A percentile compares a stretch with the other conserved stretches of the same genome.
Evolutionary conservation across 768 basidiomycete species (phyloP).

Genomic region (Pleurotus sapidus): DNA sequence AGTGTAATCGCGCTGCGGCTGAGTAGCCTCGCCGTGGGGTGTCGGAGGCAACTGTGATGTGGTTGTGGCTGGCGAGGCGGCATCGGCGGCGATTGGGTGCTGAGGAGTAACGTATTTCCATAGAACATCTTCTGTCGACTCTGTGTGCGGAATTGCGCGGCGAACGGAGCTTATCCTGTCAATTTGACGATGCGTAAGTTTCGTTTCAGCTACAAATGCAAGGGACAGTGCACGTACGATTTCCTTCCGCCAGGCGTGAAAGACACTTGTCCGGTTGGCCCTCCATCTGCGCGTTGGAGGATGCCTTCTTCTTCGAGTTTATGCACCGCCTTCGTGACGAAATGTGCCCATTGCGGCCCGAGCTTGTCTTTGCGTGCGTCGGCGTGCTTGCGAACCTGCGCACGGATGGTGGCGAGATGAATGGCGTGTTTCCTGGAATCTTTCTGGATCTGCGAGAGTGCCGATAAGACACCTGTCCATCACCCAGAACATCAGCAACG

Average conservation of each 20-base stretch:
- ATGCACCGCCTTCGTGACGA: constrained; percentile 42
- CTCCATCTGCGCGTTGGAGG: constrained; percentile 26
- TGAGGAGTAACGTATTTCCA: constrained; percentile 35
- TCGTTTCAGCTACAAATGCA: background rate
- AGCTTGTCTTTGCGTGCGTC: constrained; percentile 39
- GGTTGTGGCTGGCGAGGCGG: background rate
- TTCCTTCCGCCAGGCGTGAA: constrained; percentile 44
- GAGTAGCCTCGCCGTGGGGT: too few relatives aligned
- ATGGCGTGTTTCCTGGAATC: constrained; percentile 40
- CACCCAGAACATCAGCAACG: background rate
- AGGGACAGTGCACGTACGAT: constrained; percentile 28
- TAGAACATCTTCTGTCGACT: constrained; percentile 28
- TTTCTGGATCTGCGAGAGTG: constrained; percentile 40
- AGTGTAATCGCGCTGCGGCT: too few relatives aligned
- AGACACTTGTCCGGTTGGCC: constrained; percentile 26
- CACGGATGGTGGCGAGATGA: constrained; percentile 42
- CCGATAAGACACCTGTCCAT: constrained; percentile 41
- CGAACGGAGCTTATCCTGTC: constrained; percentile 30
- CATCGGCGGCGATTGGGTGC: background rate
- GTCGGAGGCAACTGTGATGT: constrained; percentile 3
- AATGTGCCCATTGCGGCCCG: constrained; percentile 46
- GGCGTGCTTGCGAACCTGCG: constrained; percentile 47
- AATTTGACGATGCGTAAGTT: background rate
- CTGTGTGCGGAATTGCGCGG: constrained; percentile 23
- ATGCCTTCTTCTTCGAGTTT: constrained; percentile 44